These are phyloP conservation scores for Fusarium austroafricanum DNA, from an alignment of 2,329 filamentous ascomycete species.

Conservation along the genomic window DNA sequence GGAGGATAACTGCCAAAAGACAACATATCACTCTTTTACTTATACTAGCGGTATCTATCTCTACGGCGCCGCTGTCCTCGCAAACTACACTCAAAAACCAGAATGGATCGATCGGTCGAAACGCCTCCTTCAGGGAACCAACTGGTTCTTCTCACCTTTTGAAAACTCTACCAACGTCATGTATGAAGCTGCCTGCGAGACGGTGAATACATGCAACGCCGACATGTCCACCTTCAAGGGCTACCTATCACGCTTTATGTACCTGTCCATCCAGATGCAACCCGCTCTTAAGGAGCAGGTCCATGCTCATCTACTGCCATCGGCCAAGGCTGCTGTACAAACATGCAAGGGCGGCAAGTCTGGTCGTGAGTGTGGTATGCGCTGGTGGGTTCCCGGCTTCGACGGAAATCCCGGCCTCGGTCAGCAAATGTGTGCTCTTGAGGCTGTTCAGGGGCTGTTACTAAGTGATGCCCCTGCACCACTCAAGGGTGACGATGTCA, in stretches of 20 bases:
- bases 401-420: conserved; percentile 68
- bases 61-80: conserved; percentile 72
- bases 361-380: conserved; percentile 68
- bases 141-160: conserved; percentile 65
- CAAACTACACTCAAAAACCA: conserved; percentile 66
- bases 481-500: conserved; percentile 60
- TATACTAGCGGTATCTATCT: conserved; percentile 75
- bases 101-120: conserved; percentile 66
- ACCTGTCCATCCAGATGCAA: conserved; percentile 66
- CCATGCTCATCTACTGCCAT: conserved; percentile 60
- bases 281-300: conserved; percentile 64
- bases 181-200: conserved; percentile 75
- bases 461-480: conserved; percentile 58
- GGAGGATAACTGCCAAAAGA: conserved; percentile 63
- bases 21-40: conserved; percentile 69
- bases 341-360: conserved; percentile 67
- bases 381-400: conserved; percentile 69
- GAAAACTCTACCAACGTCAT: conserved; percentile 68
- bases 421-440: conserved; percentile 73
- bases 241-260: conserved; percentile 74
- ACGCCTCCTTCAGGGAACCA: conserved; percentile 63
- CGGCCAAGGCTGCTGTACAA: conserved; percentile 66
- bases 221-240: conserved; percentile 78
- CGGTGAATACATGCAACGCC: conserved; percentile 64
- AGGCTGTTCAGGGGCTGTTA: conserved; percentile 71